Evolutionary conservation across 257 asterid species (phyloP).

Genomic region (Forsythia suspensa): DNA sequence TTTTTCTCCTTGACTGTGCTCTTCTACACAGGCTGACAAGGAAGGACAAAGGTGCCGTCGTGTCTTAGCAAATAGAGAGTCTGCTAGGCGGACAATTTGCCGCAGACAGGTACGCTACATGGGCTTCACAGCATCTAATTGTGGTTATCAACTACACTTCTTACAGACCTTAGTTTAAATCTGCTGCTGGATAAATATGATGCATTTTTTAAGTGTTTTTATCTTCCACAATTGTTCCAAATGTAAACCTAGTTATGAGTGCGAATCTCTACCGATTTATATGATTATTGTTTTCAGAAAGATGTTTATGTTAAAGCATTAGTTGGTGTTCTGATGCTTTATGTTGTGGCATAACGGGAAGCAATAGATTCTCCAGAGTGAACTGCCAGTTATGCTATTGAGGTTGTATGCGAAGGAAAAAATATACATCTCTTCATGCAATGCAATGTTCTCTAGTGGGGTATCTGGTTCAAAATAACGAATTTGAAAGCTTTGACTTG

Average conservation of each 20-base stretch:
- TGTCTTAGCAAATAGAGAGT: constrained; percentile 80
- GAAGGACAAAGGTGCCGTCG: constrained; percentile 63
- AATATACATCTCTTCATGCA: neutral
- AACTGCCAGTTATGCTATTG: neutral
- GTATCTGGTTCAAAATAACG: too few species aligned
- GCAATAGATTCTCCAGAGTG: neutral
- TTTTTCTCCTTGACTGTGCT: neutral
- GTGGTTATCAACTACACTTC: neutral
- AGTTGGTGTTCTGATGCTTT: neutral
- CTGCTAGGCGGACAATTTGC: constrained; percentile 86
- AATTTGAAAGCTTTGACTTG: too few species aligned
- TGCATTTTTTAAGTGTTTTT: neutral
- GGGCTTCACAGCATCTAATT: neutral
- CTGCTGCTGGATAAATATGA: neutral
- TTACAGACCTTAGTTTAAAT: neutral
- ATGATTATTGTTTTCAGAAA: neutral
- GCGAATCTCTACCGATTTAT: neutral
- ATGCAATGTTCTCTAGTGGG: neutral
- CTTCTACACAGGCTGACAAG: constrained; percentile 56
- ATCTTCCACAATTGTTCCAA: too few species aligned
- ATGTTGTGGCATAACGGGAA: neutral
- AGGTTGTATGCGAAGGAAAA: too few species aligned
- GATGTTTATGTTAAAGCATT: neutral
- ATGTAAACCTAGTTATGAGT: neutral
- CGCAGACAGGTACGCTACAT: constrained; percentile 71